phyloP scores from a whole-genome alignment of 768 basidiomycete species.

The Lactarius psammicola region DNA sequence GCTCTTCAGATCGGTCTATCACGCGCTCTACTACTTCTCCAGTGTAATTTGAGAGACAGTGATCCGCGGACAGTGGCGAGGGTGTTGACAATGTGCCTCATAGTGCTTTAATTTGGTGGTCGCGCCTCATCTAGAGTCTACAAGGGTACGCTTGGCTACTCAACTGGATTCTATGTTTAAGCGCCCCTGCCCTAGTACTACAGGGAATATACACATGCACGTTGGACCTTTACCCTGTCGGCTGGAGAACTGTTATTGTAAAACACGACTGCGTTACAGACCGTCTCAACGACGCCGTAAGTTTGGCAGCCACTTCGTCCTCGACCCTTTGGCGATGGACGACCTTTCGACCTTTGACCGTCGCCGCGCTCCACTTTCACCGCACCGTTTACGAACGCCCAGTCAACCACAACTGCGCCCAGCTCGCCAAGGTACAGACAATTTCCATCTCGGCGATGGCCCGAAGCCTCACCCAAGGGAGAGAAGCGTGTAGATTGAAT shows the following conservation, averaged over 20 bases:
- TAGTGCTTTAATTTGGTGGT: background rate
- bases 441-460: no score
- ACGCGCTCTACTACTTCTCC: background rate
- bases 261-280: slow-evolving; percentile 3
- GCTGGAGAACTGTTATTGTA: background rate
- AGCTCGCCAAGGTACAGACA: slow-evolving; percentile 22
- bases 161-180: background rate
- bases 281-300: background rate
- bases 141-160: no score
- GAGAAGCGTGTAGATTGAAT: background rate
- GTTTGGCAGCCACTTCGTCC: background rate
- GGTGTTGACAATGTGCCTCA: background rate
- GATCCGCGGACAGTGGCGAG: background rate
- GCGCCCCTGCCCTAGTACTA: background rate
- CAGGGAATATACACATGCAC: background rate
- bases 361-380: slow-evolving; percentile 23
- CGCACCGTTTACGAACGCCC: slow-evolving; percentile 27
- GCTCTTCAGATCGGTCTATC: background rate
- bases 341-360: background rate
- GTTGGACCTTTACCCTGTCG: background rate
- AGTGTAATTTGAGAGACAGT: background rate
- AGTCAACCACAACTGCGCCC: slow-evolving; percentile 28
- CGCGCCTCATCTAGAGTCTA: background rate
- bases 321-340: background rate
- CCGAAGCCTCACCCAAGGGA: slow-evolving; percentile 7